Percentiles rank a stretch among this genome's conserved stretches.
phyloP scores from a whole-genome alignment of 345 rosid genomes.

The Tarenaya hassleriana region DNA sequence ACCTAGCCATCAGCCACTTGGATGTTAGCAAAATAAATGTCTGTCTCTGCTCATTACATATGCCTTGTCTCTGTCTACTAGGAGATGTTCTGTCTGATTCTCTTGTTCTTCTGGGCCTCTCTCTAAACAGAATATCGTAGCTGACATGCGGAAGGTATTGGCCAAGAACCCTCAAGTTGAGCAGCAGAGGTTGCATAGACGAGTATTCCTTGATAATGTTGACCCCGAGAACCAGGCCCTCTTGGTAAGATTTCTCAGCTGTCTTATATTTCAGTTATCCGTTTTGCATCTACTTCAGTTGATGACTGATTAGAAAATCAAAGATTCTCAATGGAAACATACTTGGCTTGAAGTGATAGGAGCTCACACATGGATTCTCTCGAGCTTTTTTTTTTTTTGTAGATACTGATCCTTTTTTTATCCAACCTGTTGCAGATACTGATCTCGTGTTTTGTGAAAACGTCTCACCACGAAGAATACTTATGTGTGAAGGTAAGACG shows the following conservation, averaged over 20 bases:
- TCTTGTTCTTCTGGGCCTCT: constrained; percentile 9
- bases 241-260: constrained; percentile 48
- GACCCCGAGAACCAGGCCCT: constrained; percentile 75
- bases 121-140: constrained; percentile 57
- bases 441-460: constrained; percentile 76
- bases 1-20: constrained; percentile 77
- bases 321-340: too few species aligned
- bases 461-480: constrained; percentile 68
- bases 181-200: constrained; percentile 77
- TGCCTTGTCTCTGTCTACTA: constrained; percentile 5
- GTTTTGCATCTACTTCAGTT: too few species aligned
- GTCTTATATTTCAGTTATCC: too few species aligned
- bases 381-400: constrained; percentile 3
- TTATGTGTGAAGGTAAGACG: constrained; percentile 58
- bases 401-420: too few species aligned
- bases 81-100: neutral
- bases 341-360: too few species aligned
- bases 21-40: constrained; percentile 71
- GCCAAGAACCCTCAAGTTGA: constrained; percentile 88
- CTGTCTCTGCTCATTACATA: constrained; percentile 17
- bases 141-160: constrained; percentile 85
- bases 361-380: constrained; percentile 7
- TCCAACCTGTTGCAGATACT: constrained; percentile 42
- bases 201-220: constrained; percentile 69
- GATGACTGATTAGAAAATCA: too few species aligned